These are phyloP conservation scores for Blastobotrys peoriensis DNA, from an alignment of 805 yeast genomes.

Conservation along the genomic window DNA sequence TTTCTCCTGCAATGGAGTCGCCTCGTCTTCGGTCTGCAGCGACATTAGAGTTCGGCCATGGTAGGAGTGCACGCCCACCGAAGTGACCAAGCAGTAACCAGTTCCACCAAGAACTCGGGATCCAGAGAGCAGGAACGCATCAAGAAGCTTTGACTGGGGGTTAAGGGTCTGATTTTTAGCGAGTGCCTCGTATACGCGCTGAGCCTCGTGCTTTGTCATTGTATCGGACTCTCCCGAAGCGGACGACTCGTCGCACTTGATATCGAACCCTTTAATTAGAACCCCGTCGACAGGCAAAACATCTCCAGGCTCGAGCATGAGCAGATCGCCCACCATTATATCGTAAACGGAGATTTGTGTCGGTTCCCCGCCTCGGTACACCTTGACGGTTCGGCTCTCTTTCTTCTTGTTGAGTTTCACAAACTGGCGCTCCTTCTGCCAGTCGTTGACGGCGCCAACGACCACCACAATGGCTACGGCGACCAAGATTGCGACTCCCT, in stretches of 20 bases:
- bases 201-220: constrained; percentile 59
- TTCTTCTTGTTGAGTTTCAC: constrained; percentile 81
- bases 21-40: constrained; percentile 66
- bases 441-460: constrained; percentile 95
- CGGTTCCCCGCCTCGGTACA: constrained; percentile 66
- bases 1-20: constrained; percentile 84
- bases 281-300: constrained; percentile 86
- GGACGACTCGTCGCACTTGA: constrained; percentile 88
- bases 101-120: constrained; percentile 81
- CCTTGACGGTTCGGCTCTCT: constrained; percentile 74
- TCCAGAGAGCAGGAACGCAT: constrained; percentile 87
- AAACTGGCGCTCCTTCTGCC: constrained; percentile 92
- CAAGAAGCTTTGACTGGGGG: constrained; percentile 42
- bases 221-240: constrained; percentile 93
- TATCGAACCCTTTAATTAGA: constrained; percentile 56
- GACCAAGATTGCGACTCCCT: constrained; percentile 93
- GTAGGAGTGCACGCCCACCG: constrained; percentile 84
- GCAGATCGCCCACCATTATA: constrained; percentile 78
- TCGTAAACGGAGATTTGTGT: constrained; percentile 64
- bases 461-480: constrained; percentile 87
- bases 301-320: constrained; percentile 87
- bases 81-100: constrained; percentile 80
- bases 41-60: constrained; percentile 90
- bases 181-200: constrained; percentile 31
- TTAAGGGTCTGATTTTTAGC: constrained; percentile 22